These are phyloP conservation scores for Globisporangium megalacanthum DNA, from an alignment of 352 stramenopile species.

Conservation along the genomic window DNA sequence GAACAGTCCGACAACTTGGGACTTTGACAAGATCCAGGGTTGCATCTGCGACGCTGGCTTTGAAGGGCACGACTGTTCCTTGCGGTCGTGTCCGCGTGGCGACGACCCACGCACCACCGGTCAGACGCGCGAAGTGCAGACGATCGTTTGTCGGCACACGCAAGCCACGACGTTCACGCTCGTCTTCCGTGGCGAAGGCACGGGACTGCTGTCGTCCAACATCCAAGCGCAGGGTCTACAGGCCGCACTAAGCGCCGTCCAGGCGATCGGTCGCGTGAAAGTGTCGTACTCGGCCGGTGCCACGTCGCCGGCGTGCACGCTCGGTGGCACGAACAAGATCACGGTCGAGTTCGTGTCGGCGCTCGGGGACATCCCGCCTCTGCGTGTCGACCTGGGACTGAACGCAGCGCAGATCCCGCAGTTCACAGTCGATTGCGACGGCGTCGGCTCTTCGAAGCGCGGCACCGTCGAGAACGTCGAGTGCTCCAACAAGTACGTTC, in stretches of 20 bases:
- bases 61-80: constrained; percentile 77
- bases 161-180: constrained; percentile 45
- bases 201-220: constrained; percentile 33
- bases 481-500: constrained; percentile 69
- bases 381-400: constrained; percentile 28
- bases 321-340: constrained; percentile 43
- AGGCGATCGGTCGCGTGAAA: constrained; percentile 28
- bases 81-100: constrained; percentile 49
- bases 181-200: constrained; percentile 47
- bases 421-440: constrained; percentile 56
- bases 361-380: constrained; percentile 47
- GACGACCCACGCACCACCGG: constrained; percentile 64
- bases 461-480: constrained; percentile 65
- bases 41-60: constrained; percentile 86
- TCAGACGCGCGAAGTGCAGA: constrained; percentile 61
- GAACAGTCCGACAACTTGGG: constrained; percentile 75
- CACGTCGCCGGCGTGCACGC: constrained; percentile 34
- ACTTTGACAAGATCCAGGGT: constrained; percentile 84
- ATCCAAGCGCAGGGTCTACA: constrained; percentile 30
- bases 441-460: constrained; percentile 36
- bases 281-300: constrained; percentile 52
- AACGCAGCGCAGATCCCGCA: constrained; percentile 27
- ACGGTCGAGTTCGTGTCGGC: constrained; percentile 53
- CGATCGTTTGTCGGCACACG: constrained; percentile 42
- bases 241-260: constrained; percentile 32